Percentiles rank a stretch among this genome's conserved stretches.
Evolutionary conservation across 2,329 filamentous ascomycete species (phyloP).

Genomic region (Penicillium sp.): DNA sequence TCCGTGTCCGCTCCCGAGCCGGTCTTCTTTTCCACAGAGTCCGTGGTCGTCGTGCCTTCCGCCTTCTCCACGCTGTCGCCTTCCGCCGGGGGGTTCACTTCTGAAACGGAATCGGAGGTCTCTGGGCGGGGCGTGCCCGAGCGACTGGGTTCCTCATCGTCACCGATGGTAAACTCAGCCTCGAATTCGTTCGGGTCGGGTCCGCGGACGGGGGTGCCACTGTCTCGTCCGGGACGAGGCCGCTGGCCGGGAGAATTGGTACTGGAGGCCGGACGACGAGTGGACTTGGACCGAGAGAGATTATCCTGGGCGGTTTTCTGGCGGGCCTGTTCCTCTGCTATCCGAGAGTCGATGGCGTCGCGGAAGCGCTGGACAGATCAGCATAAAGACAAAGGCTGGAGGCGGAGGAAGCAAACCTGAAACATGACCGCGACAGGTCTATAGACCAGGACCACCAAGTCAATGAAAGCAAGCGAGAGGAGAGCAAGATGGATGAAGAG

Average conservation of each 20-base stretch:
- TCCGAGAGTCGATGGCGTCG: slow-evolving; percentile 79
- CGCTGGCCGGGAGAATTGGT: slow-evolving; percentile 31
- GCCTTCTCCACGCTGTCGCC: slow-evolving; percentile 24
- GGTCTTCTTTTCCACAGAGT: slow-evolving; percentile 12
- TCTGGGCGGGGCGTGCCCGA: slow-evolving; percentile 58
- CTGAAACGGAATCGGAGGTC: slow-evolving; percentile 34
- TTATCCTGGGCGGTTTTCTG: slow-evolving; percentile 55
- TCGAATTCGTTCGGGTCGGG: slow-evolving; percentile 88
- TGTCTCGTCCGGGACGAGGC: slow-evolving; percentile 35
- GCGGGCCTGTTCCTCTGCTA: slow-evolving; percentile 87
- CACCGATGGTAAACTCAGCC: slow-evolving; percentile 80
- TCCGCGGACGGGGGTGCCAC: slow-evolving; percentile 51
- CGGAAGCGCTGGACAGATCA: slow-evolving; percentile 64
- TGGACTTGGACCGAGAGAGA: slow-evolving; percentile 46
- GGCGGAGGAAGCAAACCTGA: slow-evolving; percentile 20
- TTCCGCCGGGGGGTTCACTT: slow-evolving; percentile 15
- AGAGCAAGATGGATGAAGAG: slow-evolving; percentile 5
- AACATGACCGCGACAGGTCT: slow-evolving; percentile 26
- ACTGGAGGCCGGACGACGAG: slow-evolving; percentile 37
- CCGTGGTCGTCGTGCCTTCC: slow-evolving; percentile 20
- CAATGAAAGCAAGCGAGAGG: slow-evolving; percentile 10
- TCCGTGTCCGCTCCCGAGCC: slow-evolving; percentile 24
- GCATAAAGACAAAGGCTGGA: slow-evolving; percentile 1
- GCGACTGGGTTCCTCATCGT: slow-evolving; percentile 68
- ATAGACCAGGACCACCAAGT: slow-evolving; percentile 16